Evolutionary conservation across 2,329 filamentous ascomycete species (phyloP).

Genomic region (Endothia cerciana): DNA sequence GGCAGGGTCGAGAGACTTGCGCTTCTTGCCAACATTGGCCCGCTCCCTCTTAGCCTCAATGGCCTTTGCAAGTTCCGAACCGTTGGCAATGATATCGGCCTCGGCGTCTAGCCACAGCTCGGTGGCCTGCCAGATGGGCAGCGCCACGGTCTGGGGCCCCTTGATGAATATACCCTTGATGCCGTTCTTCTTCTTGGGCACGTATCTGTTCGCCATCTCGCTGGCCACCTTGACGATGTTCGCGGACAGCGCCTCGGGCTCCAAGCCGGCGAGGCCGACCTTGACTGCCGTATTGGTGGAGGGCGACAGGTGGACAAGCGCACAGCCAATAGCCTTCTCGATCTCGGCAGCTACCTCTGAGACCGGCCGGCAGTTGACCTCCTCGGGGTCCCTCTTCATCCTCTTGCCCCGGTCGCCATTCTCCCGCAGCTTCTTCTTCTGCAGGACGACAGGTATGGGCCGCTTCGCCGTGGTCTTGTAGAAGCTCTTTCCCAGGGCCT

Average conservation of each 20-base stretch:
- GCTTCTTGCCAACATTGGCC: conserved; percentile 68
- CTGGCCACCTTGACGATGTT: conserved; percentile 77
- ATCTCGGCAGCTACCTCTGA: conserved; percentile 79
- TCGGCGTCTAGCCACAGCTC: conserved; percentile 86
- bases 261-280: conserved; percentile 76
- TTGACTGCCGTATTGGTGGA: conserved; percentile 80
- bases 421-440: conserved; percentile 53
- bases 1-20: conserved; percentile 51
- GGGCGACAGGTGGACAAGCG: conserved; percentile 78
- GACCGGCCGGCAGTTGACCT: conserved; percentile 55
- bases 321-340: conserved; percentile 73
- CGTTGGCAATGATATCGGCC: conserved; percentile 69
- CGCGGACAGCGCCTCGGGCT: conserved; percentile 73
- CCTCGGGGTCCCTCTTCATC: conserved; percentile 54
- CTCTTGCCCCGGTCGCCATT: conserved; percentile 60
- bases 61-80: conserved; percentile 52
- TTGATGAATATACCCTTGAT: conserved; percentile 87
- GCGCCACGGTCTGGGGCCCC: conserved; percentile 80
- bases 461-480: conserved; percentile 84
- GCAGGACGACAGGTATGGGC: conserved; percentile 80
- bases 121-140: conserved; percentile 93
- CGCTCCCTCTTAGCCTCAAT: conserved; percentile 48
- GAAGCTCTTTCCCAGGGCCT: conserved; percentile 86
- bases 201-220: conserved; percentile 74
- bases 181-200: conserved; percentile 87